Evolutionary conservation across 306 rosid species (phyloP), one percentile per base, ranked within the genome.

Genomic region (Quercus gilva): DNA sequence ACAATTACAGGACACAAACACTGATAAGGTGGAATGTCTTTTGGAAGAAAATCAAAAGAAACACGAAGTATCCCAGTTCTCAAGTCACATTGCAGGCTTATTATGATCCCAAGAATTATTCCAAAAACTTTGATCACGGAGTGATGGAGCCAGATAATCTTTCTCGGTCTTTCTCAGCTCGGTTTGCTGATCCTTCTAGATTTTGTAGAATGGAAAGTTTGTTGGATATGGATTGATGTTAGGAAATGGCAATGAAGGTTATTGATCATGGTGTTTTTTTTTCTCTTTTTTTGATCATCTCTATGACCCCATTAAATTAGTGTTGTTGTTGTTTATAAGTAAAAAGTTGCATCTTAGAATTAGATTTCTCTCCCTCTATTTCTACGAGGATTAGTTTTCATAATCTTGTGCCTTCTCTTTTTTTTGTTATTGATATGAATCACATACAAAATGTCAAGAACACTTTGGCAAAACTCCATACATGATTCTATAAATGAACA

Each of bases 151-250:
- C 91, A 0, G 92, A 93, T 74, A 89, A 85, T 64, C 75, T 84
- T 1, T 73, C 82, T 23, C 89, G 94, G 23, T 88, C 91, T 59
- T 91, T 93, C 90, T 88, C 92, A 1, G 92, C 96, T 77, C 83
- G 92, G 31, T 91, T 70, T 80, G 90, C 96, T 26, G 82, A 87
- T 81, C 94, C 97, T 10, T 89, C 93, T 0, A 84, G 77, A 74
- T 60, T 89, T 81, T 81, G 85, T 9, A 77, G 85, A 9, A 85
- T 79, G 4, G 72, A 52, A 17, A 74, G 75, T 26, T 84, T 86
- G 2, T 26, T 83, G 43, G 88, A 55, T 81, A 76, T 83, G 51
- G 88, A 55, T 81, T 76, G 72, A 81, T 55, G 28, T 65, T 19
- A 21, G 37, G 5, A 33, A 45, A 55, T 63, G 37, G 19, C 11